Evolutionary conservation across 2,329 filamentous ascomycete genomes (phyloP).

Genomic region (Aureobasidium zeae): DNA sequence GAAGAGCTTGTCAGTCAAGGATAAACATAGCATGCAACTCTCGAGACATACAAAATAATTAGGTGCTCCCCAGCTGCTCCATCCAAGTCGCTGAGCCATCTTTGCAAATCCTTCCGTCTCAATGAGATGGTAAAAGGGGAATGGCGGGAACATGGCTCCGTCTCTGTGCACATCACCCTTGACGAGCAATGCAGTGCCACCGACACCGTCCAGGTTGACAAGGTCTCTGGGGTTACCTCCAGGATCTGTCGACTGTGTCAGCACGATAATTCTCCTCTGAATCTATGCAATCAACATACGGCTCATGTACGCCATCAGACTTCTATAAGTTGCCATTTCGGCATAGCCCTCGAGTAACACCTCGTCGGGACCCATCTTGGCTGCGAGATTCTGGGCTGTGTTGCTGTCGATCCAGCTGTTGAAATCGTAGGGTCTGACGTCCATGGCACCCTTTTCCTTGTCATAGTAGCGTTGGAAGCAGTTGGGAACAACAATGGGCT

Average conservation of each 20-base stretch:
- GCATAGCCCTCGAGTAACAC: constrained; percentile 88
- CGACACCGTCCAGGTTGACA: constrained; percentile 79
- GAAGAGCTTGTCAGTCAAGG: neutral
- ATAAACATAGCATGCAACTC: neutral
- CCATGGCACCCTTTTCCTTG: constrained; percentile 61
- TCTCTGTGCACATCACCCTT: constrained; percentile 96
- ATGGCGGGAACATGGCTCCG: constrained; percentile 96
- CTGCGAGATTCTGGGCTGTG: constrained; percentile 63
- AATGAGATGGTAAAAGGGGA: constrained; percentile 91
- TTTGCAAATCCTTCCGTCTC: constrained; percentile 98
- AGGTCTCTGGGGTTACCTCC: constrained; percentile 25
- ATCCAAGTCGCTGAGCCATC: constrained; percentile 86
- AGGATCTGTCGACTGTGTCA: constrained; percentile 15
- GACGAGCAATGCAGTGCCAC: constrained; percentile 83
- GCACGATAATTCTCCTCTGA: neutral
- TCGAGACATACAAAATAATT: constrained; percentile 75
- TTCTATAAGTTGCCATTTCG: constrained; percentile 85
- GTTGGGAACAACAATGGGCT: constrained; percentile 88
- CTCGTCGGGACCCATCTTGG: constrained; percentile 79
- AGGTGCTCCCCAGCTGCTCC: constrained; percentile 76
- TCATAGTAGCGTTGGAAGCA: constrained; percentile 76
- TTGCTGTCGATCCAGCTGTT: constrained; percentile 95
- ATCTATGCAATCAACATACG: constrained; percentile 33
- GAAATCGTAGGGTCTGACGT: constrained; percentile 84
- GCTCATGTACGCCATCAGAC: constrained; percentile 79